phyloP scores from a whole-genome alignment of 1,284 basidiomycete species.

The Prillingera fragicola region DNA sequence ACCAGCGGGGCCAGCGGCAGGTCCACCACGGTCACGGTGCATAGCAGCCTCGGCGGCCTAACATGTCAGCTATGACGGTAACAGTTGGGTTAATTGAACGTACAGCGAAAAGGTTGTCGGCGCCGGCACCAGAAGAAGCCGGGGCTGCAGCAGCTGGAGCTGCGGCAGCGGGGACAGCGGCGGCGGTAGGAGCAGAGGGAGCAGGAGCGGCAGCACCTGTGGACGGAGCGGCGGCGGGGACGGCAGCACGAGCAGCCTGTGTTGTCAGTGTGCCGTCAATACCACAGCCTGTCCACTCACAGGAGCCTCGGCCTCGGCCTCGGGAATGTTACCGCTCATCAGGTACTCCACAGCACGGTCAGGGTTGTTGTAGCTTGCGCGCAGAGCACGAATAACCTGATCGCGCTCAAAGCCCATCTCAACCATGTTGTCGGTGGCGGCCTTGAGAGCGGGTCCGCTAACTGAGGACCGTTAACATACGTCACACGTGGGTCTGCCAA shows the following conservation, averaged over 20 bases:
- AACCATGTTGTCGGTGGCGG: conserved; percentile 72
- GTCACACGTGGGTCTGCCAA: too few species aligned
- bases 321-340: conserved; percentile 57
- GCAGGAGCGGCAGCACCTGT: conserved; percentile 44
- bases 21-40: conserved; percentile 45
- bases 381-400: conserved; percentile 76
- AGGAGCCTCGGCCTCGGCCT: conserved; percentile 38
- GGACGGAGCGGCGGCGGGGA: conserved; percentile 50
- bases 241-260: conserved; percentile 35
- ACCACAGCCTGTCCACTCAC: conserved; percentile 3
- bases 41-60: conserved; percentile 47
- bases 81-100: conserved; percentile 8
- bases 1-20: conserved; percentile 43
- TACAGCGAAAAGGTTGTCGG: conserved; percentile 49
- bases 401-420: conserved; percentile 94
- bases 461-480: too few species aligned
- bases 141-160: conserved; percentile 37
- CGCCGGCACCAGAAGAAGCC: conserved; percentile 47
- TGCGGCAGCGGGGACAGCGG: conserved; percentile 38
- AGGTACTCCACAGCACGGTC: conserved; percentile 97
- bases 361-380: conserved; percentile 96
- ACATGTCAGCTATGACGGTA: not conserved
- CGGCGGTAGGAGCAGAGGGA: conserved; percentile 41
- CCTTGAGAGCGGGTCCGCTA: conserved; percentile 69
- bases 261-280: not conserved